These are phyloP conservation scores for Suhomyces anneliseae DNA, from an alignment of 1,139 yeast species.

Conservation along the genomic window DNA sequence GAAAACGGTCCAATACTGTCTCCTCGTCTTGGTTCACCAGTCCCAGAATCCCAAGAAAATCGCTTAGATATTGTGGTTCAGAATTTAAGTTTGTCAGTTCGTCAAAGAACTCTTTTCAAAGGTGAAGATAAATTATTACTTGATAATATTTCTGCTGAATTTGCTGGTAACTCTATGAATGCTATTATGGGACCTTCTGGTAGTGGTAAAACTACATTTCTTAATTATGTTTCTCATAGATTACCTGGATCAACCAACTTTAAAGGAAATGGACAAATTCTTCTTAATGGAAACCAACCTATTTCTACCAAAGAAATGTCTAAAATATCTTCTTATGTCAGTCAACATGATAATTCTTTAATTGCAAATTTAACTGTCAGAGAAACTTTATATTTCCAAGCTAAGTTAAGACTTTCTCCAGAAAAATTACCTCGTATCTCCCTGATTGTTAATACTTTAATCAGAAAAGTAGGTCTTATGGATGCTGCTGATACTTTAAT, in stretches of 20 bases:
- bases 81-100: conserved; percentile 5
- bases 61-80: conserved; percentile 7
- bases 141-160: conserved; percentile 53
- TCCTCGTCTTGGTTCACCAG: not conserved
- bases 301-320: conserved; percentile 42
- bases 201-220: conserved; percentile 75
- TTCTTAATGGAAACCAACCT: conserved; percentile 32
- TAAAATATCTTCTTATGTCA: conserved; percentile 64
- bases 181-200: conserved; percentile 92
- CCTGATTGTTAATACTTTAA: conserved; percentile 49
- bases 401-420: conserved; percentile 56
- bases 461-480: conserved; percentile 65
- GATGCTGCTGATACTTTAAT: conserved; percentile 79
- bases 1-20: not conserved
- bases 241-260: conserved; percentile 45
- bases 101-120: conserved; percentile 2
- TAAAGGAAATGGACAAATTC: conserved; percentile 24
- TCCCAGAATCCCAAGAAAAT: not conserved
- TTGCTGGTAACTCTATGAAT: conserved; percentile 64
- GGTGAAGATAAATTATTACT: conserved; percentile 31
- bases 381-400: conserved; percentile 75
- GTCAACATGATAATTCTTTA: conserved; percentile 76
- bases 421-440: conserved; percentile 35
- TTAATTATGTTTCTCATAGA: conserved; percentile 67
- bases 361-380: conserved; percentile 70